Conservation (phyloP, 2,329 filamentous ascomycete genomes). For the Pseudocercospora cruenta region DNA sequence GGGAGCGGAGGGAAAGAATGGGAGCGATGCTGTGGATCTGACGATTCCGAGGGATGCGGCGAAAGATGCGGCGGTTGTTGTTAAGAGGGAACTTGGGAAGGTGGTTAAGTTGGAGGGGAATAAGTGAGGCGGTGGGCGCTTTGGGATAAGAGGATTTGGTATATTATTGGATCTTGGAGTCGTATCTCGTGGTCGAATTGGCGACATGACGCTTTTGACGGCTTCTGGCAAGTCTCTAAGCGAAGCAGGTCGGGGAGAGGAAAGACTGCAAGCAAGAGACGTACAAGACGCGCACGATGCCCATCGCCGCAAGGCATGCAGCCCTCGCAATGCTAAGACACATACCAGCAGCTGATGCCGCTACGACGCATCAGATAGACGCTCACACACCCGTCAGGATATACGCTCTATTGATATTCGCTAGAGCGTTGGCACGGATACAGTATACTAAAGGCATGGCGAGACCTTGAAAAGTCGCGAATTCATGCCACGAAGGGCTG, state of each 20-base stretch:
- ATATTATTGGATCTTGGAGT: not conserved
- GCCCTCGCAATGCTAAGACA: not conserved
- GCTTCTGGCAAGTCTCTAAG: not conserved
- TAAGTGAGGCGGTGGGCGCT: constrained; percentile 16
- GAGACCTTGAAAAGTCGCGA: not conserved
- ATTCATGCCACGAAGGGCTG: not conserved
- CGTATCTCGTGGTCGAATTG: not conserved
- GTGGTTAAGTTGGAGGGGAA: constrained; percentile 30
- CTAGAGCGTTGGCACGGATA: not conserved
- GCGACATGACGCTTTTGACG: not conserved
- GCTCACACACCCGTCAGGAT: not conserved
- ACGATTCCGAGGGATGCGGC: constrained; percentile 48
- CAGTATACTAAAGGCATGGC: not conserved
- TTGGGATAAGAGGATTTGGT: not conserved
- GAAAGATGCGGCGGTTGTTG: constrained; percentile 54
- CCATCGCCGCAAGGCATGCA: not conserved
- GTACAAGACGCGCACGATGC: not conserved
- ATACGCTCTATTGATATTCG: not conserved
- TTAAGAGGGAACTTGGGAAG: constrained; percentile 51
- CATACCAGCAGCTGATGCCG: not conserved
- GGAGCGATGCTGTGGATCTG: constrained; percentile 22
- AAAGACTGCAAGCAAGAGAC: not conserved
- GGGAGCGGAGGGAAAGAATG: constrained; percentile 32
- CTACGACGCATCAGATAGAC: not conserved
- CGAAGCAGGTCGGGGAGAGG: not conserved